A percentile compares a stretch with the other conserved stretches of the same genome.
These are phyloP conservation scores for Penicillium bialowiezense DNA, from an alignment of 495 filamentous ascomycete genomes.

Conservation along the genomic window DNA sequence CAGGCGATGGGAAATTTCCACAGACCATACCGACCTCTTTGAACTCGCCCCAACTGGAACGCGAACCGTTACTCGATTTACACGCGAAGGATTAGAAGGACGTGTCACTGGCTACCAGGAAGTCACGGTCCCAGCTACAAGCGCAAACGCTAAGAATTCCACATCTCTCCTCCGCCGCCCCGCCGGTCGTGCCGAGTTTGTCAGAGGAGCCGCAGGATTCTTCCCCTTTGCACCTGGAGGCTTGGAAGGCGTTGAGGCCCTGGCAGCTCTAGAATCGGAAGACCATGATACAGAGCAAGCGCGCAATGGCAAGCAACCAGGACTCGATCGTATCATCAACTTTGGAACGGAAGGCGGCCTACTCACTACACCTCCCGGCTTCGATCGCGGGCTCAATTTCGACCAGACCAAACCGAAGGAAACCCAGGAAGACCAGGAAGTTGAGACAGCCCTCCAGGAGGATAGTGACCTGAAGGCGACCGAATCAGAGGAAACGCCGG, in stretches of 20 bases:
- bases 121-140: constrained; percentile 86
- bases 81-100: constrained; percentile 88
- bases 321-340: constrained; percentile 76
- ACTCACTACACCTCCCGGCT: constrained; percentile 78
- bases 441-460: constrained; percentile 70
- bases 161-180: constrained; percentile 88
- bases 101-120: constrained; percentile 92
- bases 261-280: constrained; percentile 72
- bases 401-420: constrained; percentile 57
- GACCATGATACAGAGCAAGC: constrained; percentile 40
- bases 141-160: constrained; percentile 93
- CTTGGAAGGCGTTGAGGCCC: constrained; percentile 79
- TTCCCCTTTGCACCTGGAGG: constrained; percentile 95
- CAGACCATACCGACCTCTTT: constrained; percentile 76
- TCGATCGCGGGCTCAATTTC: constrained; percentile 74
- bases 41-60: constrained; percentile 86
- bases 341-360: constrained; percentile 75
- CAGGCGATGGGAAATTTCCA: constrained; percentile 77
- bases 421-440: constrained; percentile 61
- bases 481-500: constrained; percentile 25
- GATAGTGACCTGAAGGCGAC: constrained; percentile 42
- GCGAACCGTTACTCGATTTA: constrained; percentile 88
- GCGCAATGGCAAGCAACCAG: constrained; percentile 36
- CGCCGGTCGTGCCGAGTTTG: constrained; percentile 84
- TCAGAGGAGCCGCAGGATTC: constrained; percentile 91